Evolutionary conservation across 768 basidiomycete species (phyloP).

Genomic region (Rhodotorula taiwanensis): DNA sequence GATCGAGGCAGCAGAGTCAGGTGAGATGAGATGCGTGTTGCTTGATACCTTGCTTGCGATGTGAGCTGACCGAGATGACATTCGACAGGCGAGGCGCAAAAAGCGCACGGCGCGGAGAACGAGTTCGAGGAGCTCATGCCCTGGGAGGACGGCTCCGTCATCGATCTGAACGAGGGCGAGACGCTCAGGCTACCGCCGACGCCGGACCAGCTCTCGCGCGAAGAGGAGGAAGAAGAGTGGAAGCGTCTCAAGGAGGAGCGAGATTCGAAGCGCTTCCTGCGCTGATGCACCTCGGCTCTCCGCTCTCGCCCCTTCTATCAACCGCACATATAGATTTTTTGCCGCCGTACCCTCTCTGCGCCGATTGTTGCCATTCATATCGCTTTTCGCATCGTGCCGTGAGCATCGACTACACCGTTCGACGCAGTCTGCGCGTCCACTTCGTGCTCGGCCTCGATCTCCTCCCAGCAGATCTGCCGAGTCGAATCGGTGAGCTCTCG

Average conservation of each 20-base stretch:
- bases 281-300: constrained; percentile 2
- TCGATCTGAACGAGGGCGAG: constrained; percentile 38
- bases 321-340: background rate
- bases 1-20: constrained; percentile 25
- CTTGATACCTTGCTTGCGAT: too few species aligned
- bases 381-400: background rate
- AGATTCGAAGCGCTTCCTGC: constrained; percentile 10
- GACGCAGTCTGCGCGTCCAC: too few species aligned
- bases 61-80: too few species aligned
- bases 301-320: background rate
- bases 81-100: constrained; percentile 19
- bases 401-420: too few species aligned
- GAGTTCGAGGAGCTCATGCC: constrained; percentile 27
- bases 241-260: constrained; percentile 7
- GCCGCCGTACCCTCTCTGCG: background rate
- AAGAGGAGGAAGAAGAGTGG: constrained; percentile 33
- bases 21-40: too few species aligned
- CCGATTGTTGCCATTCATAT: background rate
- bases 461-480: constrained; percentile 22
- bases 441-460: background rate
- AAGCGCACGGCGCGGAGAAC: constrained; percentile 17
- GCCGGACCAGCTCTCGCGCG: constrained; percentile 34
- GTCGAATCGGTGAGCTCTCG: background rate
- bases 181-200: constrained; percentile 41
- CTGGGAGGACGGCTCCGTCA: constrained; percentile 16